These are phyloP conservation scores for Pochonia chlamydosporia DNA, from an alignment of 2,329 filamentous ascomycete genomes.

Conservation along the genomic window DNA sequence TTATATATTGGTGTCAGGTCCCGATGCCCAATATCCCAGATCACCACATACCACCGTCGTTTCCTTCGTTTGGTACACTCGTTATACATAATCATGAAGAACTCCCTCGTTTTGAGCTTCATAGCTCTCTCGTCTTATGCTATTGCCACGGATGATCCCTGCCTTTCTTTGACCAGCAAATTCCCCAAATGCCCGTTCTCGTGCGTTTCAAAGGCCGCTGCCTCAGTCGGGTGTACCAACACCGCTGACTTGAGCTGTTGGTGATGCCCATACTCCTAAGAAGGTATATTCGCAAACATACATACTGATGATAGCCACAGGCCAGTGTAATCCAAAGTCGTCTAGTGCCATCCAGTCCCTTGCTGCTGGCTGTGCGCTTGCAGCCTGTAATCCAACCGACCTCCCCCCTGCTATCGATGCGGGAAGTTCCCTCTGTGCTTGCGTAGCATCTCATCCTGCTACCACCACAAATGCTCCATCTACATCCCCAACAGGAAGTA, in stretches of 20 bases:
- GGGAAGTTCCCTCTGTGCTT: slow-evolving; percentile 15
- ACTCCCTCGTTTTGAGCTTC: neutral
- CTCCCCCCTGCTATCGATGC: slow-evolving; percentile 13
- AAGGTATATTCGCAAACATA: no score
- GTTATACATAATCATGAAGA: neutral
- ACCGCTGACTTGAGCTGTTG: slow-evolving; percentile 17
- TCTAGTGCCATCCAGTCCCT: slow-evolving; percentile 13
- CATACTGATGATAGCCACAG: slow-evolving; percentile 7
- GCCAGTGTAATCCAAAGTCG: slow-evolving; percentile 15
- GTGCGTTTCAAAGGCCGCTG: slow-evolving; percentile 16
- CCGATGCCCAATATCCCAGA: no score
- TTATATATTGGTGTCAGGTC: neutral
- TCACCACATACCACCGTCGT: no score
- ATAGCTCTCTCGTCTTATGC: neutral
- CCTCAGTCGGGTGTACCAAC: slow-evolving; percentile 17
- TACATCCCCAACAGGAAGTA: neutral
- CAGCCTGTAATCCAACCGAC: slow-evolving; percentile 11
- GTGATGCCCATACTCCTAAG: slow-evolving; percentile 1
- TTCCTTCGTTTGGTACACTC: no score
- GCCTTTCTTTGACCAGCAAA: slow-evolving; percentile 14
- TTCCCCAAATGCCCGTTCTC: slow-evolving; percentile 19
- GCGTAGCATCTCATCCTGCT: slow-evolving; percentile 10
- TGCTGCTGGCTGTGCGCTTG: slow-evolving; percentile 16
- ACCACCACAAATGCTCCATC: slow-evolving; percentile 2
- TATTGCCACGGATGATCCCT: neutral